Evolutionary conservation across 2,329 filamentous ascomycete genomes (phyloP).

Genomic region (Rhytidhysteron rufulum): DNA sequence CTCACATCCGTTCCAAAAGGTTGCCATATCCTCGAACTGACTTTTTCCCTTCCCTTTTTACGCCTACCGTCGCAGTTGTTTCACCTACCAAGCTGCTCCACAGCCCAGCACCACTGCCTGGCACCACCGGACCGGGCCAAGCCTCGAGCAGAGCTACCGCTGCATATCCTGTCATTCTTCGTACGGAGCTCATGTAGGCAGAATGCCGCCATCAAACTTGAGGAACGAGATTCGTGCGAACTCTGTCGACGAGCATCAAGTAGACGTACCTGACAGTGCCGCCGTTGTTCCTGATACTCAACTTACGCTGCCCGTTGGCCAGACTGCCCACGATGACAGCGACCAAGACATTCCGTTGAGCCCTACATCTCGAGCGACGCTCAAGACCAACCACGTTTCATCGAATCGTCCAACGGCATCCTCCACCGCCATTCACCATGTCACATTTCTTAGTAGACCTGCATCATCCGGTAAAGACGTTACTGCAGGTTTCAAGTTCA

Average conservation of each 20-base stretch:
- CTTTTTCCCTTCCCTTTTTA: no score
- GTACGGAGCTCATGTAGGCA: no score
- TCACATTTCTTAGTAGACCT: not conserved
- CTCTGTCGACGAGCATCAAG: not conserved
- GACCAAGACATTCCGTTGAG: not conserved
- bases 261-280: not conserved
- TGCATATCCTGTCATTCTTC: no score
- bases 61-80: no score
- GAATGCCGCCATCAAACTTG: not conserved
- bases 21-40: no score
- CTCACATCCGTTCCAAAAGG: no score
- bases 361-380: not conserved
- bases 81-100: no score
- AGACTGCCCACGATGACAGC: not conserved
- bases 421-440: not conserved
- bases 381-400: not conserved
- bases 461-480: not conserved
- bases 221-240: not conserved
- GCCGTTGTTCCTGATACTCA: conserved; percentile 1
- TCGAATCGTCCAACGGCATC: not conserved
- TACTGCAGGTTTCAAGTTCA: not conserved
- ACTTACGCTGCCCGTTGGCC: not conserved
- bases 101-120: no score
- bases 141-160: no score
- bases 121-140: no score